These are phyloP conservation scores for Metschnikowia hibisci DNA, from an alignment of 805 yeast species.

Conservation along the genomic window DNA sequence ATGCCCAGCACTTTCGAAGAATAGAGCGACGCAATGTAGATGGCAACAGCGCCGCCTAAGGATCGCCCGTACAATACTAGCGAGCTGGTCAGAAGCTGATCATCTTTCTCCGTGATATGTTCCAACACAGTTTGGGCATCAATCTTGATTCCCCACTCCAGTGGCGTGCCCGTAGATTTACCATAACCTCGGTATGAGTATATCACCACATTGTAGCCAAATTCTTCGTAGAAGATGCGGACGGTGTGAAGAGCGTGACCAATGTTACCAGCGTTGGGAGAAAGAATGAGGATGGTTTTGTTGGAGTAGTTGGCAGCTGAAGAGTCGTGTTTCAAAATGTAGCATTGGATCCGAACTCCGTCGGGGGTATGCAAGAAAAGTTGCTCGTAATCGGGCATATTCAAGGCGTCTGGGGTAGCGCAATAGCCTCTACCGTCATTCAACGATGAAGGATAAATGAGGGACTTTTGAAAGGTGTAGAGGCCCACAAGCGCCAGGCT, in stretches of 20 bases:
- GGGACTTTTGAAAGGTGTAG: constrained; percentile 56
- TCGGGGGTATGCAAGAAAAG: constrained; percentile 62
- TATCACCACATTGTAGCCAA: constrained; percentile 73
- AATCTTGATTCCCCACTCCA: constrained; percentile 72
- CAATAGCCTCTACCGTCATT: constrained; percentile 71
- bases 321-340: constrained; percentile 50
- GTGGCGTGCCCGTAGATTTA: constrained; percentile 66
- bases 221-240: constrained; percentile 54
- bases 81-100: constrained; percentile 48
- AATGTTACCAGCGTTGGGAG: constrained; percentile 96
- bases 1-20: constrained; percentile 54
- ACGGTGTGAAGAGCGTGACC: constrained; percentile 87
- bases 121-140: constrained; percentile 76
- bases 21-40: constrained; percentile 67
- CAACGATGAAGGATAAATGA: constrained; percentile 81
- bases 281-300: constrained; percentile 71
- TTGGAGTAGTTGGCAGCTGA: constrained; percentile 37
- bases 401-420: constrained; percentile 71
- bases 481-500: constrained; percentile 47
- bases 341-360: constrained; percentile 65
- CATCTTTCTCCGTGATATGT: constrained; percentile 48
- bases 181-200: constrained; percentile 94
- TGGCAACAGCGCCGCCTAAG: constrained; percentile 92
- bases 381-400: constrained; percentile 56
- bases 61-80: constrained; percentile 82